phyloP scores from a whole-genome alignment of 345 rosid genomes.

The Odontarrhena argentea region DNA sequence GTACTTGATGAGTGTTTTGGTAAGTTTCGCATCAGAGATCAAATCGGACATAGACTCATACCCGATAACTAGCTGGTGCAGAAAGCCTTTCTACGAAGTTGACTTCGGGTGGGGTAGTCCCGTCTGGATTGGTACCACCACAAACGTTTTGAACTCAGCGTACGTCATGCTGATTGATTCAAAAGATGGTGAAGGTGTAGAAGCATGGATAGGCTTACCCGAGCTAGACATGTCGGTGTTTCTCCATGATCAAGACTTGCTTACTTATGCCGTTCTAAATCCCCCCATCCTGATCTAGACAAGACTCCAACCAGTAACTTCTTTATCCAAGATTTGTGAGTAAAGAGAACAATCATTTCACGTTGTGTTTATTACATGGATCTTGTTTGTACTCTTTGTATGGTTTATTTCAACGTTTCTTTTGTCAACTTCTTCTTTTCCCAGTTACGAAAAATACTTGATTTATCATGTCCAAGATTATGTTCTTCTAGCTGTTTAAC shows the following conservation, averaged over 20 bases:
- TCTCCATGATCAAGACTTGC: slow-evolving; percentile 44
- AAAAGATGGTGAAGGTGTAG: slow-evolving; percentile 44
- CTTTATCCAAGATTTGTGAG: no score
- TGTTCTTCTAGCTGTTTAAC: no score
- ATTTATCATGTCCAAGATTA: no score
- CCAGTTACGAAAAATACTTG: no score
- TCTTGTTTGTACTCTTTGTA: no score
- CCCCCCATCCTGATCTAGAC: slow-evolving; percentile 33
- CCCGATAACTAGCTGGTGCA: slow-evolving; percentile 45
- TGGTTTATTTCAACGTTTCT: no score
- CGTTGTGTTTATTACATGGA: no score
- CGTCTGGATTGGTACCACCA: slow-evolving; percentile 36
- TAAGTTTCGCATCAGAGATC: neutral
- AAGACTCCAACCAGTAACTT: no score
- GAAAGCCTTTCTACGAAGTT: slow-evolving; percentile 45
- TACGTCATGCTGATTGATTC: slow-evolving; percentile 32
- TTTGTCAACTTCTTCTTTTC: no score
- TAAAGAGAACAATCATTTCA: no score
- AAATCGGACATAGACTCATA: slow-evolving; percentile 22
- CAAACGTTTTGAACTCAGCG: neutral
- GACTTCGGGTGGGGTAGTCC: slow-evolving; percentile 56
- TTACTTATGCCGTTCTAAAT: slow-evolving; percentile 42
- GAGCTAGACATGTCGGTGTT: slow-evolving; percentile 46
- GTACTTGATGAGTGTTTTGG: neutral
- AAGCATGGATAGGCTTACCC: slow-evolving; percentile 48